phyloP scores from a whole-genome alignment of 768 basidiomycete genomes.

The Russula sp. region DNA sequence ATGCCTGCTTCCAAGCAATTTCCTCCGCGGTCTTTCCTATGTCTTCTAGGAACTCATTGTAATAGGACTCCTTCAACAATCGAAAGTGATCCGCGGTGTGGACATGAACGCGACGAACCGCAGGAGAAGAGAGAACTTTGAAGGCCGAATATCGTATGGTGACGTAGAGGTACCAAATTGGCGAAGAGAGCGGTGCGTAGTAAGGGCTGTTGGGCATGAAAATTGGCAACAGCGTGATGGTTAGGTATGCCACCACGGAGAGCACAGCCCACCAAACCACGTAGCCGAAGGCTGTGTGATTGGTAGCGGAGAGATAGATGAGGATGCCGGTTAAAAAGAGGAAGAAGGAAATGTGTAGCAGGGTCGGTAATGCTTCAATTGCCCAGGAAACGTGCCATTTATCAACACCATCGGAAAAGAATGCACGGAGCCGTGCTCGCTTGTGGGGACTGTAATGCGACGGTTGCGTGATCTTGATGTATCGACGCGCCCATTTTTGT shows the following conservation, averaged over 20 bases:
- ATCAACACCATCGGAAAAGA: conserved; percentile 7
- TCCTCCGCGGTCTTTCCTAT: conserved; percentile 1
- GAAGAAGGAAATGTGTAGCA: conserved; percentile 22
- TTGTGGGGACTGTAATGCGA: background rate
- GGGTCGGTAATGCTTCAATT: conserved; percentile 14
- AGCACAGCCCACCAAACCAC: background rate
- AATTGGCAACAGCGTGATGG: conserved; percentile 2
- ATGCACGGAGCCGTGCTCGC: conserved; percentile 18
- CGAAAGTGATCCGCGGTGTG: background rate
- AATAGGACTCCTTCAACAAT: background rate
- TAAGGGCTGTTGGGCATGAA: conserved; percentile 6
- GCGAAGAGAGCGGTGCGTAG: conserved; percentile 1
- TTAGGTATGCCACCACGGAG: background rate
- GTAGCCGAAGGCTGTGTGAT: background rate
- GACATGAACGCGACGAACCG: background rate
- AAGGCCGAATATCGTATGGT: background rate
- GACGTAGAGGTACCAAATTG: background rate
- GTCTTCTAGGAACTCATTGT: background rate
- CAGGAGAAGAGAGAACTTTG: background rate
- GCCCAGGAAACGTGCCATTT: background rate
- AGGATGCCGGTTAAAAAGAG: conserved; percentile 24
- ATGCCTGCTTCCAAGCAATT: background rate
- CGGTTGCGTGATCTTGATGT: conserved; percentile 5
- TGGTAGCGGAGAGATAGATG: conserved; percentile 6
- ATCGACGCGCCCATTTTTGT: conserved; percentile 21